Base-by-base conservation (phyloP, 2,329 filamentous ascomycete genomes). In the Dactylellina cionopaga region DNA sequence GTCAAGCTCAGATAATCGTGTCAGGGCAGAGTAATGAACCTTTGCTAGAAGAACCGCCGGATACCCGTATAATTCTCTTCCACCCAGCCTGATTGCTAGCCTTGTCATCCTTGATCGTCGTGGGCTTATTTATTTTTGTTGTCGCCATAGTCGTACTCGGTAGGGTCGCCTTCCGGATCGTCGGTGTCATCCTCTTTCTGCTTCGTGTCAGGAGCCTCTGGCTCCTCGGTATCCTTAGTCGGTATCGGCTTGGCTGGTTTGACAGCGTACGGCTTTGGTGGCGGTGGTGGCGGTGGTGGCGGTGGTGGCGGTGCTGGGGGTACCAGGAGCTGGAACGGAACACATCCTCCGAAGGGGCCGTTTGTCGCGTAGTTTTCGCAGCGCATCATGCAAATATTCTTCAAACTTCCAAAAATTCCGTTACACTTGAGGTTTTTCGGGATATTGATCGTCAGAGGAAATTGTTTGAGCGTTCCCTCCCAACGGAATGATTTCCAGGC, bases 351-450 rank as follows among this genome's bases (percentile, higher is more conserved):
- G 15, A 55, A 55, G 1, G 9, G 51, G 5, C 51, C 51, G 17
- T 55, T 55, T 10, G 83, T 80, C 7, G 56, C 56, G 15, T n/a
- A 47, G 27, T 60, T 60, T 22, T 60, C 56, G 29, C 43, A 60
- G 15, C 56, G 31, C 43, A 60, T 17, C 56, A 60, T 60, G 19
- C 56, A 60, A 31, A 60, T 39, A 17, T 39, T 60, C 5, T 29
- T 39, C 27, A 25, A 15, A 1, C 22, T 19, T 5, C 25, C 43
- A 13, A 35, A 47, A 2, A 9, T 11, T 0, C 56, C 56, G 5
- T 9, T 27, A 17, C 56, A 60, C 5, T 37, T 15, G 11, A 60
- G 13, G n/a, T 27, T 35, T 6, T 24, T 35, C 9, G 56, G 56
- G 25, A 60, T 37, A 9, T 19, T 17, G 7, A 60, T 7, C 5